These are phyloP conservation scores for Xylaria palmicola DNA, from an alignment of 495 filamentous ascomycete genomes.

Conservation along the genomic window DNA sequence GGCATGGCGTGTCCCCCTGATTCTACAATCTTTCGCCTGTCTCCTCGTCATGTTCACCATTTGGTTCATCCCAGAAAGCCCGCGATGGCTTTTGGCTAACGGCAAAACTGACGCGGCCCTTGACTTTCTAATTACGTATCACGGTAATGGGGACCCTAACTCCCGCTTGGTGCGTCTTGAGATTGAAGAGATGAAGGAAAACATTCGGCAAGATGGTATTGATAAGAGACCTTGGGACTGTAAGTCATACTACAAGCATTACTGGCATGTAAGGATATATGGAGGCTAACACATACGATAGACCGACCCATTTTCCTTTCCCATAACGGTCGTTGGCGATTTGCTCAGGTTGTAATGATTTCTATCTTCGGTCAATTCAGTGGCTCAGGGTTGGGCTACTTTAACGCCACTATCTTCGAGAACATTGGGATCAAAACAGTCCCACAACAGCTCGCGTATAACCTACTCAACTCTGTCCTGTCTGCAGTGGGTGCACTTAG, in stretches of 20 bases:
- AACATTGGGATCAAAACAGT: constrained; percentile 33
- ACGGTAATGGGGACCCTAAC: constrained; percentile 55
- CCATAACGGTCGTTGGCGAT: constrained; percentile 49
- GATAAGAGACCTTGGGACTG: constrained; percentile 51
- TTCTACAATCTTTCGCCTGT: constrained; percentile 45
- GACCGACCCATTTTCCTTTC: constrained; percentile 44
- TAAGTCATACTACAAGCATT: constrained; percentile 18
- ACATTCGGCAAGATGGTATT: constrained; percentile 54
- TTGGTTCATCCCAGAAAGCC: constrained; percentile 63
- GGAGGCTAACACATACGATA: constrained; percentile 17
- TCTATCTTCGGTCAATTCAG: constrained; percentile 56
- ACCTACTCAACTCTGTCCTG: constrained; percentile 45
- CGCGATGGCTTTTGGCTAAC: constrained; percentile 61
- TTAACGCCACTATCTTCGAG: constrained; percentile 34
- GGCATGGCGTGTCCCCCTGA: constrained; percentile 48
- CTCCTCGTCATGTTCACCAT: constrained; percentile 50
- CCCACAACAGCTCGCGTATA: constrained; percentile 44
- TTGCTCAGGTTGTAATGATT: constrained; percentile 50
- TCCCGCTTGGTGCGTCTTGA: constrained; percentile 56
- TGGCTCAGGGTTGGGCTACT: constrained; percentile 41
- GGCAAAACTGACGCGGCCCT: constrained; percentile 51
- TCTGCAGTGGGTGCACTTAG: constrained; percentile 46
- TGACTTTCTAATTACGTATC: constrained; percentile 56
- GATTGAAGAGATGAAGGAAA: constrained; percentile 59
- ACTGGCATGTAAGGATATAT: too few species aligned